Conservation (phyloP, 345 rosid genomes). For the Euphorbia tirucalli region DNA sequence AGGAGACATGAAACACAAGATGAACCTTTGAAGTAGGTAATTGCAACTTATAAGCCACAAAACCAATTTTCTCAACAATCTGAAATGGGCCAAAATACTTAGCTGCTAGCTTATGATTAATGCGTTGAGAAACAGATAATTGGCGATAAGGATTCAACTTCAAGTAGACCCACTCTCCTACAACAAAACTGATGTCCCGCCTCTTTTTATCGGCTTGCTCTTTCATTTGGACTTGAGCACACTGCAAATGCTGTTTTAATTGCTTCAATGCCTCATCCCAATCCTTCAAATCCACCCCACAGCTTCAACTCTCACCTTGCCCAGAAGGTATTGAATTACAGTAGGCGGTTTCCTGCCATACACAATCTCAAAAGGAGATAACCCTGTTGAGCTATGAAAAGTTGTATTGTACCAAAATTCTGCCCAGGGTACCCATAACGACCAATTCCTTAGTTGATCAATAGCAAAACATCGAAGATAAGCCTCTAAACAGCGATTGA, state of each 20-base stretch:
- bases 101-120: neutral
- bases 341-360: neutral
- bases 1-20: neutral
- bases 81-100: neutral
- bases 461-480: neutral
- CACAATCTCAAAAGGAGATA: neutral
- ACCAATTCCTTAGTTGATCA: neutral
- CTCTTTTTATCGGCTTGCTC: neutral
- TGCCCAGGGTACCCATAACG: neutral
- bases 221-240: neutral
- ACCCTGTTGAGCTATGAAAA: neutral
- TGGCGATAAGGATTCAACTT: too few relatives aligned
- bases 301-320: neutral
- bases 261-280: neutral
- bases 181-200: neutral
- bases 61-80: neutral
- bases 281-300: neutral
- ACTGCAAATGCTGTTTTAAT: neutral
- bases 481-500: neutral
- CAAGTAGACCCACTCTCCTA: neutral
- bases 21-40: neutral
- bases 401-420: too few relatives aligned
- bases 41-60: neutral
- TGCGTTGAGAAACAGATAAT: too few relatives aligned
- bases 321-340: neutral